Conservation (phyloP, 2,329 filamentous ascomycete species). For the Ceratocystis albifundus region DNA sequence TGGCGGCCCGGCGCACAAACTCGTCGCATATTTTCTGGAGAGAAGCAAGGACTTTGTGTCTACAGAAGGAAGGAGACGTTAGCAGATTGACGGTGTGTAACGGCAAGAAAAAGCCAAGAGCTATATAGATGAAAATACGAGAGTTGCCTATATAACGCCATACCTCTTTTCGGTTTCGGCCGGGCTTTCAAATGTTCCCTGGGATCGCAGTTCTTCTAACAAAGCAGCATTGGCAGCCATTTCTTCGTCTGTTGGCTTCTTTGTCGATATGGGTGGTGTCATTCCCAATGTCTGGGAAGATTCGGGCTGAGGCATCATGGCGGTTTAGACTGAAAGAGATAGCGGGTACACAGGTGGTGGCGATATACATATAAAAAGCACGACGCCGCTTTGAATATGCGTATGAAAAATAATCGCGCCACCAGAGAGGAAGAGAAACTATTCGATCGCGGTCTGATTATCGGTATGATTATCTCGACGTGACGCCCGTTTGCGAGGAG, state of each 20-base stretch:
- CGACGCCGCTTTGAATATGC: neutral
- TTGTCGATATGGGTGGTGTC: slow-evolving; percentile 70
- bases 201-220: slow-evolving; percentile 69
- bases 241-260: slow-evolving; percentile 66
- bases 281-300: slow-evolving; percentile 42
- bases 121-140: neutral
- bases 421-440: neutral
- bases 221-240: slow-evolving; percentile 65
- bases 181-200: slow-evolving; percentile 83
- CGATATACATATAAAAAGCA: neutral
- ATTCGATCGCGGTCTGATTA: neutral
- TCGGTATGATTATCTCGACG: neutral
- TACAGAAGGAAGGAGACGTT: slow-evolving; percentile 29
- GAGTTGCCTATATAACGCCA: slow-evolving; percentile 21
- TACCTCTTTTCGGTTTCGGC: slow-evolving; percentile 77
- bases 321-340: neutral
- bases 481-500: neutral
- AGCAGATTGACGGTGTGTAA: neutral
- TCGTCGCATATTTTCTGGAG: slow-evolving; percentile 72
- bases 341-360: neutral
- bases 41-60: slow-evolving; percentile 59
- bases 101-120: neutral
- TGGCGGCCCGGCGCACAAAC: slow-evolving; percentile 72
- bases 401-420: neutral
- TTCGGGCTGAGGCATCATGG: neutral